Base-by-base conservation (phyloP, 768 basidiomycete species). In the Suillus hirtellus region DNA sequence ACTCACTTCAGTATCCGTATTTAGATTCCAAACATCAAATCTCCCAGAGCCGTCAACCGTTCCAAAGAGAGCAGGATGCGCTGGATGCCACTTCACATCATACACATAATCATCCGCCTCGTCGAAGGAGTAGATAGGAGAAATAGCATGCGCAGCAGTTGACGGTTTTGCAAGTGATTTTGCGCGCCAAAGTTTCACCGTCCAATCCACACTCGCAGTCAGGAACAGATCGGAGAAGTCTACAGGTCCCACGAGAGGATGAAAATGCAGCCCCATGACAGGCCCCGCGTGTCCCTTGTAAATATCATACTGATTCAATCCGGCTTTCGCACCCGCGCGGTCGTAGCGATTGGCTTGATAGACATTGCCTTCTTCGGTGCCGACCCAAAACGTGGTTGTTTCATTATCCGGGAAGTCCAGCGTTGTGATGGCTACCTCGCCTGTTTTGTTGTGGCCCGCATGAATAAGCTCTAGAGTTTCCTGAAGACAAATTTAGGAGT, bases 61-160 rank as follows among this genome's bases (percentile, higher is more conserved):
- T 24, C 93, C 96, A 73, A 99, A 99, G 54, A 96, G 65, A 1
- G 96, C 95, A 15, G 97, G 97, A 76, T 99, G 96, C 15, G 86
- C 82, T 7, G 96, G 95, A 73, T 99, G 97, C 97, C 97, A 99
- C 74, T 90, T 93, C 53, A 94, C 96, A 78, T 98, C 97, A 77
- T 97, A 99, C 11, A 99, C 96, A 73, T 99, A 98, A 75, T 99
- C 97, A 72, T 96, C 95, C 14, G 95, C 93, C 75, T 98, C 96
- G 67, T 99, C 96, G 70, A 99, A 99, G 46, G 93, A 95, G 73
- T 96, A 91, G 27, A 99, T 68, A 3, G 96, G 93, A 0, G 85
- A 52, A n/a, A 96, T 81, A 19, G 76, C 74, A 10, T 74, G 74
- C 19, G 80, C 79, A 0, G 78, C 71, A 43, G 88, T 87, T 8